Percentiles rank a stretch among this genome's conserved stretches.
phyloP scores from a whole-genome alignment of 306 rosid species.

The Corylus americana region DNA sequence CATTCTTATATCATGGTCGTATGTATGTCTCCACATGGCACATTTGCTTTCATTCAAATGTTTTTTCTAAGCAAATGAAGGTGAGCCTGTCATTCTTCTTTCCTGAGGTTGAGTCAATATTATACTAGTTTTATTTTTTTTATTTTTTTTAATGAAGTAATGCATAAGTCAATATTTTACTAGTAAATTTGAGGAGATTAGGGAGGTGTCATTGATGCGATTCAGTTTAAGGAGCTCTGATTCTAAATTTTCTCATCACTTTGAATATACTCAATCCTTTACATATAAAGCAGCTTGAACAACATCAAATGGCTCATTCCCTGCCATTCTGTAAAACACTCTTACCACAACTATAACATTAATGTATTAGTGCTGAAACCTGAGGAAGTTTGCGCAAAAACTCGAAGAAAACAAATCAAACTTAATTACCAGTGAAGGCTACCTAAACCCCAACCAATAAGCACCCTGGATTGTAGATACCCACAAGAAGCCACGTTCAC shows the following conservation, averaged over 20 bases:
- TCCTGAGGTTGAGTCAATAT: constrained; percentile 18
- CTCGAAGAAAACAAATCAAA: too few species aligned
- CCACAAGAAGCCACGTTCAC: too few species aligned
- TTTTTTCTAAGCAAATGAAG: constrained; percentile 99
- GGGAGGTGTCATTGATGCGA: background rate
- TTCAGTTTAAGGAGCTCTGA: background rate
- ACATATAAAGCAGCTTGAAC: background rate
- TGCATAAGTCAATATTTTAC: background rate
- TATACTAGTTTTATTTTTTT: background rate
- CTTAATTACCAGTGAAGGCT: too few species aligned
- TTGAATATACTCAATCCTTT: background rate
- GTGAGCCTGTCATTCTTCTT: constrained; percentile 42
- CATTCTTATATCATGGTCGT: constrained; percentile 98
- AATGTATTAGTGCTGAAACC: background rate
- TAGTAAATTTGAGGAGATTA: background rate
- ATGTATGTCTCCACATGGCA: constrained; percentile 94
- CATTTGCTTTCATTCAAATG: constrained; percentile 97
- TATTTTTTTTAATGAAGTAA: too few species aligned
- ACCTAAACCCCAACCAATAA: too few species aligned
- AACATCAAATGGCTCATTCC: background rate
- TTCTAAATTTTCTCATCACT: background rate
- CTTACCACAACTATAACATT: background rate
- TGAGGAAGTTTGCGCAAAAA: too few species aligned
- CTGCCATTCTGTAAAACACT: background rate
- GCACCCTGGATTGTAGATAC: too few species aligned